These are phyloP conservation scores for Fagopyrum homotropicum DNA, from an alignment of 148 eudicot species.

Conservation along the genomic window DNA sequence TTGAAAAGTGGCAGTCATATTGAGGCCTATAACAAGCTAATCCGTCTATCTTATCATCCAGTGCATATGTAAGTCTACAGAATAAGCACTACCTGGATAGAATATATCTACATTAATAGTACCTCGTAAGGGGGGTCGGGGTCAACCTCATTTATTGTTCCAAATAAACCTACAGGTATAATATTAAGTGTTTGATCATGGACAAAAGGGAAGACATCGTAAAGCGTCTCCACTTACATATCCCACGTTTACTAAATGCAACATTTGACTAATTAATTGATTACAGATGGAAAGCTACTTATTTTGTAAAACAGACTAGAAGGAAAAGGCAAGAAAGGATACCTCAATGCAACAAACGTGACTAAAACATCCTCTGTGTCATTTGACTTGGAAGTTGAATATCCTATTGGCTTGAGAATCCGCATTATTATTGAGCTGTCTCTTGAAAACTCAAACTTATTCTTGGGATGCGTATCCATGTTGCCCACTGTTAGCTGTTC, in stretches of 20 bases:
- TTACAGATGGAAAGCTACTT: neutral
- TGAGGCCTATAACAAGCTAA: neutral
- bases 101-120: neutral
- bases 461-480: constrained; percentile 31
- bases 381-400: constrained; percentile 45
- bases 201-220: neutral
- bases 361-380: constrained; percentile 55
- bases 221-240: neutral
- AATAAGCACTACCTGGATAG: neutral
- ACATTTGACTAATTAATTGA: neutral
- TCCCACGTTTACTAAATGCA: neutral
- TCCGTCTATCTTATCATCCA: neutral
- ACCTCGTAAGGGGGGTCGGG: neutral
- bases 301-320: neutral
- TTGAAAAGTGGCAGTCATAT: neutral
- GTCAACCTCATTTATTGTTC: neutral
- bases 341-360: constrained; percentile 78
- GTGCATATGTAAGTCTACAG: neutral
- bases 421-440: constrained; percentile 37
- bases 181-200: neutral
- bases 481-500: constrained; percentile 27
- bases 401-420: constrained; percentile 72
- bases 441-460: constrained; percentile 32
- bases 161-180: neutral
- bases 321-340: constrained; percentile 19